These are phyloP conservation scores for Fusarium domesticum DNA, from an alignment of 2,329 filamentous ascomycete genomes.

Conservation along the genomic window DNA sequence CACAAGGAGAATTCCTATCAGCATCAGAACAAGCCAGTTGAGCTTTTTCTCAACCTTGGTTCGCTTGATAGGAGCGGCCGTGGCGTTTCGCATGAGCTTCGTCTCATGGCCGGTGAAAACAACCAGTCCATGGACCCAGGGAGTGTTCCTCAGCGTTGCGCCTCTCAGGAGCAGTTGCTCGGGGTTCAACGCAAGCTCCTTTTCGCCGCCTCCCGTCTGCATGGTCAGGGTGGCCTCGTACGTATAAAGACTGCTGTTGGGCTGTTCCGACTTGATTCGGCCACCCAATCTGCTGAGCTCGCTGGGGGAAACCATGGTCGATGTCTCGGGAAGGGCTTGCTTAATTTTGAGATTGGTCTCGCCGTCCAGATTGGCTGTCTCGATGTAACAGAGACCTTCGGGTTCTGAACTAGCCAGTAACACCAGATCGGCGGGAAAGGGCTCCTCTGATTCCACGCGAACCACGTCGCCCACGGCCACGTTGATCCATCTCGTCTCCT, in stretches of 20 bases:
- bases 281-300: constrained; percentile 85
- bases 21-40: constrained; percentile 87
- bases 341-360: constrained; percentile 99
- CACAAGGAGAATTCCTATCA: constrained; percentile 77
- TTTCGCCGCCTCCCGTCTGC: constrained; percentile 85
- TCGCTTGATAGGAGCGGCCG: constrained; percentile 93
- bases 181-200: constrained; percentile 82
- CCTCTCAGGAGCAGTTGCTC: constrained; percentile 92
- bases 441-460: constrained; percentile 88
- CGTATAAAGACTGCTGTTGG: constrained; percentile 96
- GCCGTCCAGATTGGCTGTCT: constrained; percentile 95
- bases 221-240: constrained; percentile 96
- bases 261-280: constrained; percentile 88
- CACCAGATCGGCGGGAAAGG: constrained; percentile 91
- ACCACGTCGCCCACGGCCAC: constrained; percentile 90
- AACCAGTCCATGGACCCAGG: constrained; percentile 93
- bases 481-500: constrained; percentile 90
- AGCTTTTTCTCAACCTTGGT: constrained; percentile 94
- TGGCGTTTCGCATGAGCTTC: constrained; percentile 98
- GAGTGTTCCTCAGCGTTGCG: constrained; percentile 90
- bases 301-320: constrained; percentile 77
- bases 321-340: constrained; percentile 91
- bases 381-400: constrained; percentile 96
- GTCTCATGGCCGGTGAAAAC: constrained; percentile 95
- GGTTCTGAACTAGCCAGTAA: constrained; percentile 93